phyloP scores from a whole-genome alignment of 345 rosid genomes.

The Triadica sebifera region DNA sequence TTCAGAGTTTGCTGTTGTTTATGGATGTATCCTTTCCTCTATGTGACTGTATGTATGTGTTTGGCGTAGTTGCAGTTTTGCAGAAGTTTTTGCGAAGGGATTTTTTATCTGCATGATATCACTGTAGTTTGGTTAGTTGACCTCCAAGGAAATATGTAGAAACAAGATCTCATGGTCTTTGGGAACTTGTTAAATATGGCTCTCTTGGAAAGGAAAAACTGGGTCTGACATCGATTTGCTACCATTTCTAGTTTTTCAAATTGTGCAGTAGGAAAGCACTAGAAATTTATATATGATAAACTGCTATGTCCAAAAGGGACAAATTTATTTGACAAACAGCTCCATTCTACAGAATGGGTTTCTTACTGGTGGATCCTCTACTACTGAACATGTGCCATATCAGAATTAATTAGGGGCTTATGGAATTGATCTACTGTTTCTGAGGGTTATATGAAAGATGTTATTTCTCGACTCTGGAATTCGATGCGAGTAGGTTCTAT shows the following conservation, averaged over 20 bases:
- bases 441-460: not conserved
- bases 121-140: not conserved
- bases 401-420: not conserved
- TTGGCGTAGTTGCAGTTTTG: not conserved
- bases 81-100: not conserved
- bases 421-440: not conserved
- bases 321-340: not conserved
- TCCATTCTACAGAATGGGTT: not conserved
- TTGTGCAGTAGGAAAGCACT: not conserved
- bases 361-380: not conserved
- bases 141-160: slow-evolving; percentile 3
- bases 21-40: slow-evolving; percentile 87
- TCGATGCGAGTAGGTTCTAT: not conserved
- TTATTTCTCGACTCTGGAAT: not conserved
- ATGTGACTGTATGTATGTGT: not conserved
- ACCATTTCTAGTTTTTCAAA: not conserved
- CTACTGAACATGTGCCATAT: not conserved
- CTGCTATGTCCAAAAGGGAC: not conserved
- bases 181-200: not conserved
- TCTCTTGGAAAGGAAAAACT: not conserved
- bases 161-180: not conserved
- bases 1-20: slow-evolving; percentile 89
- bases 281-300: not conserved
- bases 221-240: not conserved
- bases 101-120: not conserved